phyloP scores from a whole-genome alignment of 176 grass and related monocot species.

The Cocos nucifera region DNA sequence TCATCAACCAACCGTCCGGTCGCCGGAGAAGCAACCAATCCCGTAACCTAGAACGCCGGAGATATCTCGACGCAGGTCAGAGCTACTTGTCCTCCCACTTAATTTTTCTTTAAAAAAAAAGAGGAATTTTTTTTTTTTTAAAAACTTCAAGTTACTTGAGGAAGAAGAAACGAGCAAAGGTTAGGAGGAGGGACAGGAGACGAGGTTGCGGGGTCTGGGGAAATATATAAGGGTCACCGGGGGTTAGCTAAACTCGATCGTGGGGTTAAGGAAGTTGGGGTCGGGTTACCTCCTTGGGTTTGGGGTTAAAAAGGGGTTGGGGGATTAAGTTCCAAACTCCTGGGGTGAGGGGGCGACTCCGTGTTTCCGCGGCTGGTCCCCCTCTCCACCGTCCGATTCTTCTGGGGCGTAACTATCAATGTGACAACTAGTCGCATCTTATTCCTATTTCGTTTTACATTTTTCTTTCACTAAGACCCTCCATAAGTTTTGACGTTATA shows the following conservation, averaged over 20 bases:
- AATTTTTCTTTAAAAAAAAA: too few relatives aligned
- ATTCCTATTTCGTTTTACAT: too few relatives aligned
- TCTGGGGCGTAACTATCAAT: too few relatives aligned
- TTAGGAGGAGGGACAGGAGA: slow-evolving; percentile 1
- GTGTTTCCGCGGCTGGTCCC: slow-evolving; percentile 86
- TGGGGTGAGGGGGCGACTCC: slow-evolving; percentile 82
- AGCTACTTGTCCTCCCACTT: neutral
- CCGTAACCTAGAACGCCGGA: neutral
- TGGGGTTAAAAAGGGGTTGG: neutral
- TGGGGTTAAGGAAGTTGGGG: neutral
- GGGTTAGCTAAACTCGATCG: slow-evolving; percentile 14
- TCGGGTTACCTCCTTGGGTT: slow-evolving; percentile 7
- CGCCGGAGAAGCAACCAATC: neutral
- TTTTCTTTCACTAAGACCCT: too few relatives aligned
- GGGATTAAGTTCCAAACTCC: slow-evolving; percentile 44
- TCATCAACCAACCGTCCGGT: too few relatives aligned
- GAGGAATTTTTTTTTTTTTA: too few relatives aligned
- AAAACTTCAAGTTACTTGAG: neutral
- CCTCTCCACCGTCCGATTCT: slow-evolving; percentile 18
- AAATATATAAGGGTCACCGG: slow-evolving; percentile 37
- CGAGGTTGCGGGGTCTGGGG: neutral
- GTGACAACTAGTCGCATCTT: too few relatives aligned
- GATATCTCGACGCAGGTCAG: neutral
- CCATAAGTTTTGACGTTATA: too few relatives aligned
- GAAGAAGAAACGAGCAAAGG: neutral